phyloP scores from a whole-genome alignment of 2,329 filamentous ascomycete species.

The Fusarium xyrophilum region DNA sequence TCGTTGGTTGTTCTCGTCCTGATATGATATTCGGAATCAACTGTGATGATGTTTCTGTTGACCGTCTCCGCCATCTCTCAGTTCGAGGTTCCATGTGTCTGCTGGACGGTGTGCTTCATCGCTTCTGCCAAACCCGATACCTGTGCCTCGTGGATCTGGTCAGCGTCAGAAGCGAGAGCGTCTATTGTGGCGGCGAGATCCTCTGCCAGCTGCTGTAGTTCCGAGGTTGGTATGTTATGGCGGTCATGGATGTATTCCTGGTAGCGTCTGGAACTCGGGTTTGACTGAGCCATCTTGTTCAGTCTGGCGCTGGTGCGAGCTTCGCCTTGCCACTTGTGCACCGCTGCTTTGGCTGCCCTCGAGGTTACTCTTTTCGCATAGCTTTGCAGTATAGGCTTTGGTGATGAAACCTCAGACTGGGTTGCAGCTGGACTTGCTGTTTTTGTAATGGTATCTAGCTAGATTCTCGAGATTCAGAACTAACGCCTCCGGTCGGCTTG shows the following conservation, averaged over 20 bases:
- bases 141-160: not conserved
- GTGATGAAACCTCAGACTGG: not conserved
- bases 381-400: not conserved
- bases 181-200: rapidly evolving
- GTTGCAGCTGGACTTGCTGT: not conserved
- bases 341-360: rapidly evolving
- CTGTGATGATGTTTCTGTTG: rapidly evolving
- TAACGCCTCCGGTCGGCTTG: not conserved
- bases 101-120: rapidly evolving
- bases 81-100: not conserved
- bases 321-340: rapidly evolving
- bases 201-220: not conserved
- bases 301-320: not conserved
- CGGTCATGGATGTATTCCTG: not conserved
- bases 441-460: not conserved
- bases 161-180: rapidly evolving
- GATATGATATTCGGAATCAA: not conserved
- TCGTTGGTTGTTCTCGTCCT: not conserved
- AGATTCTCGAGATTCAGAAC: not conserved
- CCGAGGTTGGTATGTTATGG: not conserved
- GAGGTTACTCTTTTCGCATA: rapidly evolving
- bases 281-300: not conserved
- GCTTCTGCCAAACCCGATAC: not conserved
- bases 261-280: not conserved
- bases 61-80: not conserved